phyloP scores from a whole-genome alignment of 768 basidiomycete genomes.

The Agaricus blazei region DNA sequence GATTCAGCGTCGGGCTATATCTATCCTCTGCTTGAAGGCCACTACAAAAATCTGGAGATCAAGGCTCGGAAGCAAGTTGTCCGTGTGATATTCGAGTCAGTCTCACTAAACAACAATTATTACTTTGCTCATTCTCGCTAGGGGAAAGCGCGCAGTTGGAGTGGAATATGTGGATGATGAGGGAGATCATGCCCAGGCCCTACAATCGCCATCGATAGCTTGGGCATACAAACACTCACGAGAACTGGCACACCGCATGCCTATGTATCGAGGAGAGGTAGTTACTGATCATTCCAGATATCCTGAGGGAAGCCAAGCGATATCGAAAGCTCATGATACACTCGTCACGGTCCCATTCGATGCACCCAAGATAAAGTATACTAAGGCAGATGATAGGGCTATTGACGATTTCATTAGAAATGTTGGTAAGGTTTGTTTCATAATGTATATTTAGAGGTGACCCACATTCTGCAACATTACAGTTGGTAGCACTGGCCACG shows the following conservation, averaged over 20 bases:
- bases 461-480: background rate
- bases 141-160: constrained; percentile 38
- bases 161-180: constrained; percentile 45
- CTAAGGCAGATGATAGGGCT: constrained; percentile 33
- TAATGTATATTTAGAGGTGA: too few relatives aligned
- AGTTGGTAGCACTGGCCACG: constrained; percentile 43
- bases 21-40: constrained; percentile 37
- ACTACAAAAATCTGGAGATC: constrained; percentile 39
- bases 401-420: constrained; percentile 35
- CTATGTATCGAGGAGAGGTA: constrained; percentile 34
- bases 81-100: constrained; percentile 46
- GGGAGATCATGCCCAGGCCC: constrained; percentile 19
- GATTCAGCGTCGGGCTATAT: constrained; percentile 50
- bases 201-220: constrained; percentile 18
- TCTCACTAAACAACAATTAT: background rate
- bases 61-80: constrained; percentile 36
- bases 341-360: constrained; percentile 30
- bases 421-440: constrained; percentile 19
- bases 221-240: constrained; percentile 53
- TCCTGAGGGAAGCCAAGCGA: constrained; percentile 27
- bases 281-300: constrained; percentile 30
- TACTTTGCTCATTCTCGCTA: background rate
- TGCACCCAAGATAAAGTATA: constrained; percentile 34
- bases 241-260: constrained; percentile 53
- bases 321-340: constrained; percentile 13